phyloP scores from a whole-genome alignment of 305 asterid species.

The Rubia balearica region DNA sequence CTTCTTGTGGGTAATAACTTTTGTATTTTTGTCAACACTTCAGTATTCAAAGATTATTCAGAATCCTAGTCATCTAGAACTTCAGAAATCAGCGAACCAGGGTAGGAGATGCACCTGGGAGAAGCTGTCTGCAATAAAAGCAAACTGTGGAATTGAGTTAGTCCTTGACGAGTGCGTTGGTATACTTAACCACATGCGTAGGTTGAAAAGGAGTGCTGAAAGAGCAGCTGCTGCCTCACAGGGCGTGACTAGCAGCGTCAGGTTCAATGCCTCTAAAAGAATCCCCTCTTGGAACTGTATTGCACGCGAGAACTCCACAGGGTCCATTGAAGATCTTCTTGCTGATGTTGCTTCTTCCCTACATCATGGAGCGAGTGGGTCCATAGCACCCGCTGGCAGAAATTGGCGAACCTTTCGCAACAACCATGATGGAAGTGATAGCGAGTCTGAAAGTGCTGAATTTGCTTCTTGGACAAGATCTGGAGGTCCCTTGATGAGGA shows the following conservation, averaged over 20 bases:
- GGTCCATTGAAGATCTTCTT: conserved; percentile 65
- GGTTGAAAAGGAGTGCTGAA: conserved; percentile 69
- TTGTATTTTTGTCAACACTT: conserved; percentile 16
- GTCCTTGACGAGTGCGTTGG: conserved; percentile 83
- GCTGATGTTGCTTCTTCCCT: conserved; percentile 43
- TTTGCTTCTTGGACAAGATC: conserved; percentile 73
- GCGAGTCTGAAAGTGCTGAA: conserved; percentile 68
- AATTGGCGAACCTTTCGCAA: conserved; percentile 22
- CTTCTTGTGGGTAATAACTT: neutral
- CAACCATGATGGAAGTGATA: conserved; percentile 62
- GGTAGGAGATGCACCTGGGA: conserved; percentile 96
- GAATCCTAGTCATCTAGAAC: conserved; percentile 65
- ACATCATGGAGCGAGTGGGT: conserved; percentile 34
- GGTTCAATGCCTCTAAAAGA: conserved; percentile 68
- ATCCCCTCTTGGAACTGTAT: conserved; percentile 90
- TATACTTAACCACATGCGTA: conserved; percentile 82
- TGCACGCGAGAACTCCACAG: conserved; percentile 76
- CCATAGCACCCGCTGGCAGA: conserved; percentile 17
- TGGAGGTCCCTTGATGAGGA: conserved; percentile 96
- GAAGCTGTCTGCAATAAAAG: conserved; percentile 84
- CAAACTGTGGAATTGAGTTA: conserved; percentile 88
- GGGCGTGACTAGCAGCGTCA: conserved; percentile 34
- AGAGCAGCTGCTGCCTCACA: conserved; percentile 84
- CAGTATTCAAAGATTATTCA: conserved; percentile 83
- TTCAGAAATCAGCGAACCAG: conserved; percentile 78